These are phyloP conservation scores for Exserohilum turcica DNA, from an alignment of 2,329 filamentous ascomycete species.

Conservation along the genomic window DNA sequence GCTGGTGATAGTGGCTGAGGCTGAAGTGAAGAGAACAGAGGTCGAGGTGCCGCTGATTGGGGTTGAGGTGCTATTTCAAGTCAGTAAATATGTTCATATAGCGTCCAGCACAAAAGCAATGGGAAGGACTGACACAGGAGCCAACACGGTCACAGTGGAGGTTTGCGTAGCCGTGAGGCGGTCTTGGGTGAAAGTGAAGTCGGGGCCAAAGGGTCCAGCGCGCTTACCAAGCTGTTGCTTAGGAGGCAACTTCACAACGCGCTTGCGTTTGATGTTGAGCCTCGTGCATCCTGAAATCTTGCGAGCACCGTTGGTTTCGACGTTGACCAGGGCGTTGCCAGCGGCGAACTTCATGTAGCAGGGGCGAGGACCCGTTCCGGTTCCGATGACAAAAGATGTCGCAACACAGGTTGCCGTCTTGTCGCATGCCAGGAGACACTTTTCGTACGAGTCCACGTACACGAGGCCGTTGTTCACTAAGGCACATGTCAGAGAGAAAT, in stretches of 20 bases:
- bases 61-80: conserved; percentile 3
- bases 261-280: conserved; percentile 21
- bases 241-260: conserved; percentile 3
- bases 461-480: conserved; percentile 16
- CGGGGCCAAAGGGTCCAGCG: conserved; percentile 1
- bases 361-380: conserved; percentile 11
- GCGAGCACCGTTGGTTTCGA: conserved; percentile 28
- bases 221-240: neutral
- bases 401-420: conserved; percentile 25
- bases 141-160: neutral
- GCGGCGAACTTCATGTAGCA: conserved; percentile 35
- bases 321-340: conserved; percentile 11
- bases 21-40: neutral
- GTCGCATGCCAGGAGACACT: conserved; percentile 31
- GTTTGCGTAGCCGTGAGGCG: neutral
- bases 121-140: neutral
- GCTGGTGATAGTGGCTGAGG: neutral
- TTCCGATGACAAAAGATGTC: conserved; percentile 23
- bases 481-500: neutral
- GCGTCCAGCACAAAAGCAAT: no score
- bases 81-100: neutral
- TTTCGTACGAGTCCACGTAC: conserved; percentile 13
- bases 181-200: conserved; percentile 1
- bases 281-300: conserved; percentile 14
- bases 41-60: conserved; percentile 1